These are phyloP conservation scores for Thelonectria blattea DNA, from an alignment of 2,329 filamentous ascomycete species.

Conservation along the genomic window DNA sequence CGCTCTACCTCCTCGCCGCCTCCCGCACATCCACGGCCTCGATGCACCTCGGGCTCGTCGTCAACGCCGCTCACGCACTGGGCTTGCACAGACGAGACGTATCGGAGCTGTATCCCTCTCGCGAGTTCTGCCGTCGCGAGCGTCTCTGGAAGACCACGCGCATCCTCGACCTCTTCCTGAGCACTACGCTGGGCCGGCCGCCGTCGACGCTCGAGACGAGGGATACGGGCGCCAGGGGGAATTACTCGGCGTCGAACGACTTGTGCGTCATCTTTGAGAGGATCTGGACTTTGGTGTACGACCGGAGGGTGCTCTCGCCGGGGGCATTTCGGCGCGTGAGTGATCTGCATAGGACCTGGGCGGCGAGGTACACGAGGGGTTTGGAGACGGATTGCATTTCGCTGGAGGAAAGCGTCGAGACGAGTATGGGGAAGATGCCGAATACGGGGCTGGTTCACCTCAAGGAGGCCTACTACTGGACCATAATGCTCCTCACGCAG, in stretches of 20 bases:
- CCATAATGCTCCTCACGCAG: conserved; percentile 44
- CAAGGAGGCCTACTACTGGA: conserved; percentile 46
- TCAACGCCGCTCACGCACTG: conserved; percentile 43
- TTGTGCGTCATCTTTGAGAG: conserved; percentile 45
- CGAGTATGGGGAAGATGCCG: conserved; percentile 26
- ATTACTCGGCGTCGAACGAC: conserved; percentile 39
- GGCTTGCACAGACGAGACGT: conserved; percentile 40
- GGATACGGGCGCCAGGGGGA: conserved; percentile 27
- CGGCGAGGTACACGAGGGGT: conserved; percentile 22
- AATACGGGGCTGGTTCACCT: conserved; percentile 39
- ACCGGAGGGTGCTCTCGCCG: conserved; percentile 36
- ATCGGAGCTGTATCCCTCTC: conserved; percentile 32
- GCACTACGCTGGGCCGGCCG: conserved; percentile 41
- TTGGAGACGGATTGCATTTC: conserved; percentile 23
- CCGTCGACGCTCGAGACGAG: conserved; percentile 40
- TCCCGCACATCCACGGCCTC: conserved; percentile 45
- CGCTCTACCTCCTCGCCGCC: conserved; percentile 45
- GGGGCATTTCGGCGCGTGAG: conserved; percentile 32
- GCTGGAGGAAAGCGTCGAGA: conserved; percentile 23
- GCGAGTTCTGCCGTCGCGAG: conserved; percentile 36
- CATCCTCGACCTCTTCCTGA: conserved; percentile 42
- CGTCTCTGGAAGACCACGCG: conserved; percentile 42
- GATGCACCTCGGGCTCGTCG: conserved; percentile 47
- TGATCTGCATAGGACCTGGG: conserved; percentile 27
- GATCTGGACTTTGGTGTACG: conserved; percentile 43